phyloP scores from a whole-genome alignment of 1,284 basidiomycete genomes.

The Xerocomus minutiporus region DNA sequence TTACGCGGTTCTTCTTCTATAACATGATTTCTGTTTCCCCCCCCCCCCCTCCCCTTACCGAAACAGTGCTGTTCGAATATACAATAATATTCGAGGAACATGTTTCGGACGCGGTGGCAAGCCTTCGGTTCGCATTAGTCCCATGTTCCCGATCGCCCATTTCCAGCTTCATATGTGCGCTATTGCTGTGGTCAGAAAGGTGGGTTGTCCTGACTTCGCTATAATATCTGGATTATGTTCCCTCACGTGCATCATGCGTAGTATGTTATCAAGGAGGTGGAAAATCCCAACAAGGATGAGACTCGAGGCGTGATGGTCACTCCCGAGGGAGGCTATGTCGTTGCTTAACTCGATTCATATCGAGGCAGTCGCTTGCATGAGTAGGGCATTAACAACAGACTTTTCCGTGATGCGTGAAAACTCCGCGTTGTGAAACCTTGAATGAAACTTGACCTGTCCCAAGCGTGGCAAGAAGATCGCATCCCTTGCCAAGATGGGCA shows the following conservation, averaged over 20 bases:
- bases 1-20: slow-evolving; percentile 50
- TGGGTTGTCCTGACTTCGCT: slow-evolving; percentile 36
- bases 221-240: slow-evolving; percentile 2
- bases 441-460: slow-evolving; percentile 90
- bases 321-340: slow-evolving; percentile 93
- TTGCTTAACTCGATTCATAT: slow-evolving; percentile 88
- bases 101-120: slow-evolving; percentile 58
- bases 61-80: slow-evolving; percentile 69
- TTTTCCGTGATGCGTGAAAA: slow-evolving; percentile 89
- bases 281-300: slow-evolving; percentile 73
- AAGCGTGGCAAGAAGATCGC: slow-evolving; percentile 82
- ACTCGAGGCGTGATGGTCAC: slow-evolving; percentile 92
- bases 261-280: slow-evolving; percentile 92
- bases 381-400: slow-evolving; percentile 83
- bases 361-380: slow-evolving; percentile 6
- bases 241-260: slow-evolving; percentile 89
- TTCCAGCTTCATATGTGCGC: slow-evolving; percentile 95
- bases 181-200: slow-evolving; percentile 98
- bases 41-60: slow-evolving; percentile 24
- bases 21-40: slow-evolving; percentile 39
- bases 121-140: slow-evolving; percentile 43
- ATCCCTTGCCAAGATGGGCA: slow-evolving; percentile 82
- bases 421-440: slow-evolving; percentile 88
- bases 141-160: slow-evolving; percentile 57
- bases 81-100: slow-evolving; percentile 59